A percentile compares a stretch with the other conserved stretches of the same genome.
Conservation (phyloP, 2,329 filamentous ascomycete genomes). For the Trichoderma sp. region DNA sequence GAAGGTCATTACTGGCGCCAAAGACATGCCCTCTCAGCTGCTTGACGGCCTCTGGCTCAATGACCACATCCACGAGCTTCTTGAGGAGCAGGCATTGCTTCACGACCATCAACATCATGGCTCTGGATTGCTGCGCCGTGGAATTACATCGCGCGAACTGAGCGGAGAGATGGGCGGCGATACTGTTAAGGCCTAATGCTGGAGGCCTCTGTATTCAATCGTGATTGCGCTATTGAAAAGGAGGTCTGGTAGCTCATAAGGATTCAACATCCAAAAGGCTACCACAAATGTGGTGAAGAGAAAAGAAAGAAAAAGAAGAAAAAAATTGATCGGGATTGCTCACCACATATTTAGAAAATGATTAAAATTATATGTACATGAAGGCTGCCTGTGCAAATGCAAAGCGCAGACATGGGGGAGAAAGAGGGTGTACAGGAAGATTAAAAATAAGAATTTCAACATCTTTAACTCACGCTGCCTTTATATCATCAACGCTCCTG, state of each 20-base stretch:
- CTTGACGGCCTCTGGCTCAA: conserved; percentile 64
- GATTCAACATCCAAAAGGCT: conserved; percentile 23
- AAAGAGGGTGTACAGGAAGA: neutral
- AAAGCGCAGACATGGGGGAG: too few species aligned
- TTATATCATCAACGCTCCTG: neutral
- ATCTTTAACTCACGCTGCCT: neutral
- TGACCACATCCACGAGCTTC: conserved; percentile 58
- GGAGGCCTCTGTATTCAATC: neutral
- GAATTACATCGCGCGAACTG: conserved; percentile 55
- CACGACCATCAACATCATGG: neutral
- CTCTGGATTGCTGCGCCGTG: conserved; percentile 38
- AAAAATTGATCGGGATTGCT: neutral
- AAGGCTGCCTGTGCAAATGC: neutral
- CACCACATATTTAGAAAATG: neutral
- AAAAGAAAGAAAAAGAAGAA: neutral
- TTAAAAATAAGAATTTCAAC: neutral
- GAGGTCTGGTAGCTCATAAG: conserved; percentile 16
- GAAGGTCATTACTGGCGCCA: conserved; percentile 64
- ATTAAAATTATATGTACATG: neutral
- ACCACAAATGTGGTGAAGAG: neutral
- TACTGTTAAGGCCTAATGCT: conserved; percentile 41
- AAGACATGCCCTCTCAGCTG: conserved; percentile 55
- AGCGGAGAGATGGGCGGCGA: conserved; percentile 65
- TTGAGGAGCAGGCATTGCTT: conserved; percentile 43
- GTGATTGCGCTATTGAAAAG: neutral